phyloP scores from a whole-genome alignment of 192 early-diverging fungal genomes.

The Podila epigama region DNA sequence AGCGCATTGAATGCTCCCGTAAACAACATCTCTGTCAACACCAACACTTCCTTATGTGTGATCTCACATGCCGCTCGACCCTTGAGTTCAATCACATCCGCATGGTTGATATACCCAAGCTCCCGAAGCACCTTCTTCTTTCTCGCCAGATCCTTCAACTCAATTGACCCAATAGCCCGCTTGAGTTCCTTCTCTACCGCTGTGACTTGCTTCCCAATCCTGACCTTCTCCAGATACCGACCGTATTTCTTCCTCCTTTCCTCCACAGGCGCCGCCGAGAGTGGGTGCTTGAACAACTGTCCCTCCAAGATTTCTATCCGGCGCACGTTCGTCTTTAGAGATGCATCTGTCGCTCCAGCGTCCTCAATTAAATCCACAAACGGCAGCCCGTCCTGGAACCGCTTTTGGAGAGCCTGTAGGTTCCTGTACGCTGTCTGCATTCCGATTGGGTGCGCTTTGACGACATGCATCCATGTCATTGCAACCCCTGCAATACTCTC shows the following conservation, averaged over 20 bases:
- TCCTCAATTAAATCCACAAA: conserved; percentile 85
- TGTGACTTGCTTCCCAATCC: conserved; percentile 63
- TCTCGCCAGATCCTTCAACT: conserved; percentile 88
- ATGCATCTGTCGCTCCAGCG: conserved; percentile 80
- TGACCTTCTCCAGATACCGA: conserved; percentile 68
- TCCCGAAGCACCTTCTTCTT: conserved; percentile 84
- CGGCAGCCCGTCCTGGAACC: conserved; percentile 77
- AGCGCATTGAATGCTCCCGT: conserved; percentile 92
- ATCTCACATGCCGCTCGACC: conserved; percentile 96
- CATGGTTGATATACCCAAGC: conserved; percentile 75
- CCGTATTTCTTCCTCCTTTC: conserved; percentile 66
- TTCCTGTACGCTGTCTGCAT: conserved; percentile 60
- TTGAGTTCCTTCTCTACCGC: conserved; percentile 70
- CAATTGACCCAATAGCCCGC: conserved; percentile 78
- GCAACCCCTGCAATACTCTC: neutral
- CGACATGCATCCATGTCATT: conserved; percentile 30
- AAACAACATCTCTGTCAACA: conserved; percentile 95
- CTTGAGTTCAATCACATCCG: conserved; percentile 91
- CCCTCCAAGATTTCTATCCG: conserved; percentile 71
- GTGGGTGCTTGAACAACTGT: conserved; percentile 63
- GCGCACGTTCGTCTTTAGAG: conserved; percentile 68
- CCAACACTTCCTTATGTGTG: conserved; percentile 85
- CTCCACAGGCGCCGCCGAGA: conserved; percentile 59
- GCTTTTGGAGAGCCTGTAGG: conserved; percentile 69
- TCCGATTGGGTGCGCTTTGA: conserved; percentile 58